Base-by-base conservation (phyloP, 2,329 filamentous ascomycete species). In the Stagonosporopsis vannaccii region DNA sequence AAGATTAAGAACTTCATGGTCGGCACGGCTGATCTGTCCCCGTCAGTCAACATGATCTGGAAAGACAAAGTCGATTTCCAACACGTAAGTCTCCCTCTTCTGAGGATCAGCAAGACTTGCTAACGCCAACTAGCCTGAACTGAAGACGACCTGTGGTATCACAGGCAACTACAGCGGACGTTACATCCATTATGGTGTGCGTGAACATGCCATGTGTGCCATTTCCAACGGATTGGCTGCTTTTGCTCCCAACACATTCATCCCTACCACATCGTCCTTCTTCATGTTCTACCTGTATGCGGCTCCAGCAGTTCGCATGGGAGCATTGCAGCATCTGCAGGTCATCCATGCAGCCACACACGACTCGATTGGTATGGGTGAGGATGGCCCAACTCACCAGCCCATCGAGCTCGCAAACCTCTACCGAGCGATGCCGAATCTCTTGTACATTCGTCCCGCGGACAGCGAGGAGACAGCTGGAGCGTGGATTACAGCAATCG, bases 1-100 rank as follows among this genome's bases (percentile, higher is more conserved):
- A 92, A 97, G 79, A 79, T 97, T 68, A 97, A 97, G 85, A 82
- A 83, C 70, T 98, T 98, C 89, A 89, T 95, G 79, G 92, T 96
- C 84, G 79, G 90, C 82, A 65, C 56, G 6, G 47, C 58, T 36
- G 89, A 87, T 76, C 75, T 64, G 75, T 89, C 69, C 83, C 80
- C 88, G 82, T 64, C 64, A 2, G 62, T 69, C 32, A 72, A 70
- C 64, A 85, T 86, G 82, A 80, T 79, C 26, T 86, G 82, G 81
- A 74, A 77, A 8, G 79, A 75, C 35, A 81, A 82, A 58, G 74
- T 80, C 5, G 81, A 83, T 49, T 84, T 84, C 66, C 80, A 84
- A 54, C 71, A 81, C 43, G 79, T 81, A 60, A 71, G 76, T 58
- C n/a, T 30, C n/a, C 25, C n/a, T 6, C 20, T 12, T 15, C 17